Evolutionary conservation across 2,329 filamentous ascomycete species (phyloP).

Genomic region (Fusarium multiceps): DNA sequence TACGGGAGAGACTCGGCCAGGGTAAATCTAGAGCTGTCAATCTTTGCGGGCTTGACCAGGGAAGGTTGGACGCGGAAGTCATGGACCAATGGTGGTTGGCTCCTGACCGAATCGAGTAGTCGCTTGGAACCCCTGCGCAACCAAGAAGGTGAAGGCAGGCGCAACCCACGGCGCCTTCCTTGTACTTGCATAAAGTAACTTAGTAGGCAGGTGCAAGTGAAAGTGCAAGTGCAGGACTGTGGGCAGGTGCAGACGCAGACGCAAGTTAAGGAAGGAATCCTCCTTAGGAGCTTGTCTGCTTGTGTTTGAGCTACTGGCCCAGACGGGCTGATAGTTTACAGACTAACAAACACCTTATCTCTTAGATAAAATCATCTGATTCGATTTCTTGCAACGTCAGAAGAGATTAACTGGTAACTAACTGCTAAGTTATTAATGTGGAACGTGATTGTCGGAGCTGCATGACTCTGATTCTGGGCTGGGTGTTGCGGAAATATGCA

Average conservation of each 20-base stretch:
- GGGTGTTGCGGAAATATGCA: slow-evolving; percentile 10
- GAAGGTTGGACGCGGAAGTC: slow-evolving; percentile 29
- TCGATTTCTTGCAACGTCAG: not conserved
- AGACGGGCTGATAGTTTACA: not conserved
- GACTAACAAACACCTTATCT: slow-evolving; percentile 3
- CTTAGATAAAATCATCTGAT: not conserved
- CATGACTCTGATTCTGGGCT: slow-evolving; percentile 3
- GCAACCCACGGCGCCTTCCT: slow-evolving; percentile 9
- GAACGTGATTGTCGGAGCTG: not conserved
- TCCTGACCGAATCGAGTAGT: slow-evolving; percentile 47
- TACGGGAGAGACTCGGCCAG: not conserved
- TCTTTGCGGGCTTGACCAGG: slow-evolving; percentile 36
- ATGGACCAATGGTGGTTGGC: slow-evolving; percentile 41
- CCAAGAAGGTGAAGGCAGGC: slow-evolving; percentile 14
- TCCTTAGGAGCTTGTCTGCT: not conserved
- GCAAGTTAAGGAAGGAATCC: not conserved
- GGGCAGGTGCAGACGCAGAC: not conserved
- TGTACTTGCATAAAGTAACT: slow-evolving; percentile 26
- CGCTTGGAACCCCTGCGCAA: slow-evolving; percentile 37
- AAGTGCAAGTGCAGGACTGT: not conserved
- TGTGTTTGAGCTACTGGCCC: not conserved
- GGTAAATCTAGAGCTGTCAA: slow-evolving; percentile 37
- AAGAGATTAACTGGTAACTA: not conserved
- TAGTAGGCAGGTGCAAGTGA: not conserved
- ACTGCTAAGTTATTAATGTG: not conserved